A percentile compares a stretch with the other conserved stretches of the same genome.
phyloP scores from a whole-genome alignment of 306 rosid species.

The Malus fusca region DNA sequence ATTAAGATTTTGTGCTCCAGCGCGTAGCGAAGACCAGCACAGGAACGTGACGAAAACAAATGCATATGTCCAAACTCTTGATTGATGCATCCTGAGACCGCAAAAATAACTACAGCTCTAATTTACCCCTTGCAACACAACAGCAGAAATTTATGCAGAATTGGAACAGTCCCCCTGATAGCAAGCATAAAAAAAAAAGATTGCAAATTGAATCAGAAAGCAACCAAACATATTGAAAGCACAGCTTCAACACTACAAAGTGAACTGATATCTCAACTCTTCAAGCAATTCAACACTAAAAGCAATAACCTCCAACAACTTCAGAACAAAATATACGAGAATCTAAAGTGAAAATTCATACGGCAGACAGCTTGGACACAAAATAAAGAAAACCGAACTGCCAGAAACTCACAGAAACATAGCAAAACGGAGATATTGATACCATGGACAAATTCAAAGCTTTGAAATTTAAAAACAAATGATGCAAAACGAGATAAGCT shows the following conservation, averaged over 20 bases:
- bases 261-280: background rate
- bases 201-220: slow-evolving; percentile 3
- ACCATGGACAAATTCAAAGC: background rate
- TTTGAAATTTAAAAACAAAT: background rate
- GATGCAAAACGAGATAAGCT: background rate
- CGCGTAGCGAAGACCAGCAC: slow-evolving; percentile 36
- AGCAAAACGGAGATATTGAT: background rate
- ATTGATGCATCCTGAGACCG: slow-evolving; percentile 40
- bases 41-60: slow-evolving; percentile 35
- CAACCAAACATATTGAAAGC: background rate
- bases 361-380: background rate
- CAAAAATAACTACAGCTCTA: slow-evolving; percentile 13
- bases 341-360: slow-evolving; percentile 1
- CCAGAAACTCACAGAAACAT: background rate
- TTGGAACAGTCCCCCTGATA: slow-evolving; percentile 23
- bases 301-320: background rate
- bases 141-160: background rate
- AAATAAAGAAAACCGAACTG: slow-evolving; percentile 1
- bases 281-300: background rate
- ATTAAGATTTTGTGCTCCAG: slow-evolving; percentile 16
- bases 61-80: slow-evolving; percentile 33
- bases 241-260: background rate
- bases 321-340: background rate
- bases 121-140: slow-evolving; percentile 19
- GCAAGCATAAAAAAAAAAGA: slow-evolving; percentile 13